Conservation (phyloP, 2,329 filamentous ascomycete genomes). For the Plectosphaerella sp. region DNA sequence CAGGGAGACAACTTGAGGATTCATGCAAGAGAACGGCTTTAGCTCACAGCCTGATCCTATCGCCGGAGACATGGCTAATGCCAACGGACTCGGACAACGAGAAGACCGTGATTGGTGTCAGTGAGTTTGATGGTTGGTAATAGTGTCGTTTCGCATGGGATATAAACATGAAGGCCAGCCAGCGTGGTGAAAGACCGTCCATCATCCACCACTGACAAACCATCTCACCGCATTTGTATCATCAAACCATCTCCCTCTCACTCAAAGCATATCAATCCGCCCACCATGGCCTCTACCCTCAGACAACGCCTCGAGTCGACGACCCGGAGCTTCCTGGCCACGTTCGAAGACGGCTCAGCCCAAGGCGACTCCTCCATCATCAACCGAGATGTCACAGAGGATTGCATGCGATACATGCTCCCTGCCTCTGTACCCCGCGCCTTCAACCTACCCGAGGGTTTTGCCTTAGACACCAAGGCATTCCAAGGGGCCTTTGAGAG, state of each 20-base stretch:
- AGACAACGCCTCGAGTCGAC: constrained; percentile 3
- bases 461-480: not conserved
- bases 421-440: not conserved
- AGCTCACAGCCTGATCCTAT: too few relatives aligned
- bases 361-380: constrained; percentile 5
- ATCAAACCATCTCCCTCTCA: not conserved
- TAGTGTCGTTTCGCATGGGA: too few relatives aligned
- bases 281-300: constrained; percentile 3
- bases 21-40: too few relatives aligned
- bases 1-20: too few relatives aligned
- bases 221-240: too few relatives aligned
- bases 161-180: too few relatives aligned
- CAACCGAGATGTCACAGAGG: constrained; percentile 5
- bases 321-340: not conserved
- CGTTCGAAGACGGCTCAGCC: not conserved
- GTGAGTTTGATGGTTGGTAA: too few relatives aligned
- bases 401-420: constrained; percentile 5
- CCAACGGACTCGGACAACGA: too few relatives aligned
- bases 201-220: too few relatives aligned
- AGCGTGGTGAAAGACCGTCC: too few relatives aligned
- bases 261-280: not conserved
- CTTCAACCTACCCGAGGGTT: not conserved
- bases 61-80: too few relatives aligned
- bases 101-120: too few relatives aligned
- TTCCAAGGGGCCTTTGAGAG: not conserved